Evolutionary conservation across 306 rosid genomes (phyloP), one percentile per base, ranked within the genome.

Genomic region (Citrullus amarus): DNA sequence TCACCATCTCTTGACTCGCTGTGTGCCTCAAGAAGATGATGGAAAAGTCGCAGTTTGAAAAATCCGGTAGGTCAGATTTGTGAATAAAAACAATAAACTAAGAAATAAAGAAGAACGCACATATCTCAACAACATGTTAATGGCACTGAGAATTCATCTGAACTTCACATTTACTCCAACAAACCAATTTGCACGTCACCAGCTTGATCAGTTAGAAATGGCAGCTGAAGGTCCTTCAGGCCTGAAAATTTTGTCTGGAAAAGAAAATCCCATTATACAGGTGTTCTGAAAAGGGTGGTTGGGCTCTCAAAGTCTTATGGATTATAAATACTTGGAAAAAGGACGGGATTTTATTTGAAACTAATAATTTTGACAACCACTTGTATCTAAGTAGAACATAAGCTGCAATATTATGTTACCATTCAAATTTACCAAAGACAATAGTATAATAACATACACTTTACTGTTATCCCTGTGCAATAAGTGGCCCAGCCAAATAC

Each of bases 91-190:
- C 25, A 78, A 74, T 43, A 46, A 36, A 78, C 67, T 79, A 30
- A 25, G 65, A 48, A 22, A 61, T 70, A 56, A 61, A 43, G 80
- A 78, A 48, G 56, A 22, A 34, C 13, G 34, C 22, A 60, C 44
- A 75, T 60, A 38, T 51, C 79, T 70, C 56, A 87, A 83, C 97
- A 83, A 89, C 96, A 89, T 86, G 90, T 86, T 76, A 90, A 81
- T 39, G 97, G 97, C 78, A 94, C 97, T 86, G 90, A 77, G 68
- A 93, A 88, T 86, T 95, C 97, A 9, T 92, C 97, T 54, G 86
- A 77, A 89, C 90, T 92, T 84, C 91, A 93, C 96, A 95, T 89
- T 86, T 96, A 95, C 80, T 88, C 91, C 83, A 95, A 81, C 41
- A 91, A 90, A 78, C 92, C 92, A 86, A 91, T 94, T 97, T 56